A percentile compares a stretch with the other conserved stretches of the same genome.
Conservation (phyloP, 129 eudicot species). For the Lactuca sativa region DNA sequence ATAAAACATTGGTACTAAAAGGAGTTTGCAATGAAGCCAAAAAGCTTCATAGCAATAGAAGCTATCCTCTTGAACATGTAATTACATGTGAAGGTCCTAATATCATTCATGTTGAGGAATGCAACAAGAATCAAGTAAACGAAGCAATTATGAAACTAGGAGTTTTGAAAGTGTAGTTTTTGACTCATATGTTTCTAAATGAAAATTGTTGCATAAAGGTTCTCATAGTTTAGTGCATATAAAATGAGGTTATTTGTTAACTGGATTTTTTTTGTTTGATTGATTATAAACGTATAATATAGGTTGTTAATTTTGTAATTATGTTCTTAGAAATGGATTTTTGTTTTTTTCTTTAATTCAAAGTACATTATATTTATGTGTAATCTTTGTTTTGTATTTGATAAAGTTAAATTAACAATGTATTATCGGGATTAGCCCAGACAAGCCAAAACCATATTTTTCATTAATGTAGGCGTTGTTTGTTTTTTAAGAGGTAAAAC, state of each 20-base stretch:
- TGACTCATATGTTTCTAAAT: too few relatives aligned
- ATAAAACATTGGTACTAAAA: slow-evolving; percentile 65
- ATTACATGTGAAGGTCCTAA: slow-evolving; percentile 51
- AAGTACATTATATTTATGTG: not conserved
- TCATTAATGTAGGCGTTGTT: too few relatives aligned
- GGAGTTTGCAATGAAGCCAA: slow-evolving; percentile 53
- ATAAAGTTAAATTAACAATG: too few relatives aligned
- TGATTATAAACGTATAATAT: not conserved
- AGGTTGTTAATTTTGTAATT: not conserved
- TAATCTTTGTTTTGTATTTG: not conserved
- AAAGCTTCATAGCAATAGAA: slow-evolving; percentile 58
- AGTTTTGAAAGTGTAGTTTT: slow-evolving; percentile 32
- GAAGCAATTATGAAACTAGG: slow-evolving; percentile 48
- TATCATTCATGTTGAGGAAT: slow-evolving; percentile 36
- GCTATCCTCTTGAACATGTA: slow-evolving; percentile 81
- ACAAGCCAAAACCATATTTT: too few relatives aligned
- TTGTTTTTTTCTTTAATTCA: too few relatives aligned
- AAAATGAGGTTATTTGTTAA: slow-evolving; percentile 10
- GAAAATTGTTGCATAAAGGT: too few relatives aligned
- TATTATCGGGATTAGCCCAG: too few relatives aligned
- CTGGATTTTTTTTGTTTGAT: not conserved
- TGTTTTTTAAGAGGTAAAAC: too few relatives aligned
- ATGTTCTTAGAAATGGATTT: not conserved
- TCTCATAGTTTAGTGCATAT: slow-evolving; percentile 12
- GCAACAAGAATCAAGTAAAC: slow-evolving; percentile 34